Base-by-base conservation (phyloP, 1,284 basidiomycete genomes). In the Kalmanozyma brasiliensis region DNA sequence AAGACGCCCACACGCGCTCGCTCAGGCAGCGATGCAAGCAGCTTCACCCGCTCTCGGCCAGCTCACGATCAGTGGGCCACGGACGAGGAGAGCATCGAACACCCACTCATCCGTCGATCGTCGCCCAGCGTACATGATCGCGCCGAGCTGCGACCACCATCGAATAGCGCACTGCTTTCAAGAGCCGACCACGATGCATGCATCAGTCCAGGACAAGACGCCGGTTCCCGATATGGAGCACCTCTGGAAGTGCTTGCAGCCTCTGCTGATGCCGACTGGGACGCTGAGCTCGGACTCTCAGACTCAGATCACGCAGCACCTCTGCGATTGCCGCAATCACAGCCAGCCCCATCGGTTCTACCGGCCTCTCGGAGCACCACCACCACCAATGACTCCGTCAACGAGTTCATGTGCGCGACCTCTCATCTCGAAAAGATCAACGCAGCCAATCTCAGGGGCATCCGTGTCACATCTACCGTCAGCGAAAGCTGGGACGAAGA, bases 401-500 rank as follows among this genome's bases (percentile, higher is more conserved):
- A 19, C 10, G 26, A 42, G 3, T 46, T 55, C 1, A 7, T 36
- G 5, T 36, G 38, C 13, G 8, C 36, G 1, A 19, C 37, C 1
- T 37, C 57, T 5, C 41, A 44, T 9, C 10, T 41, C 17, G 23
- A 49, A 29, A 44, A 37, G 38, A 45, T 49, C 32, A 48, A 47
- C 5, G 20, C 52, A 5, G 45, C 47, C 26, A 49, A 58, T 17
- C 49, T 61, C 24, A 58, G 46, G 33, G 61, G 61, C 32, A 61
- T 69, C 32, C 60, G 66, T 7, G 60, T 69, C 20, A 69, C 66
- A 3, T 63, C 56, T 3, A 29, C 48, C 14, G 68, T 74, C 38
- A 68, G 67, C 57, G 74, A 76, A 44, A 74, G 44, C 17, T 76
- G 74, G 74, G 74, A 76, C 14, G 74, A 74, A 22, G 74, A 76